A percentile compares a stretch with the other conserved stretches of the same genome.
These are phyloP conservation scores for Phaseolus lunatus DNA, from an alignment of 306 rosid species.

Conservation along the genomic window DNA sequence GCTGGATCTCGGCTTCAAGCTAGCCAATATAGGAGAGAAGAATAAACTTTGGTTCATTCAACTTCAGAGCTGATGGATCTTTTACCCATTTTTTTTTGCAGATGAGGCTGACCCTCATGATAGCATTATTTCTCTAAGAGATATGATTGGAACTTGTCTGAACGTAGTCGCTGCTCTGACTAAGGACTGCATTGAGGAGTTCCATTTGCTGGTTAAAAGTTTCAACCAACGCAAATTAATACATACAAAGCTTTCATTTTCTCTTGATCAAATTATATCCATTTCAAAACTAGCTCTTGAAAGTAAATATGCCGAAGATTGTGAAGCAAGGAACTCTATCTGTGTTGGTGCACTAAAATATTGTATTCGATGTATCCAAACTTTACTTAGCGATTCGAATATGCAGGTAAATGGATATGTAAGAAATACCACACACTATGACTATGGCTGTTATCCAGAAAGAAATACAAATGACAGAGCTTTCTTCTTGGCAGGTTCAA, in stretches of 20 bases:
- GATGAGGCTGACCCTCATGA: slow-evolving; percentile 67
- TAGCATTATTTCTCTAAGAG: slow-evolving; percentile 49
- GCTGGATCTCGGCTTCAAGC: slow-evolving; percentile 29
- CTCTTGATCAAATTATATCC: slow-evolving; percentile 75
- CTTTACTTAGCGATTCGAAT: slow-evolving; percentile 70
- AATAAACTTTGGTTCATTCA: slow-evolving; percentile 40
- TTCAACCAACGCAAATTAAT: slow-evolving; percentile 53
- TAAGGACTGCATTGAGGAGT: slow-evolving; percentile 71
- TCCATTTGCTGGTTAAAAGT: slow-evolving; percentile 63
- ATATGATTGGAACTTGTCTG: slow-evolving; percentile 72
- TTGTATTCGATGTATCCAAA: slow-evolving; percentile 71
- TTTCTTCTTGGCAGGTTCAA: slow-evolving; percentile 69
- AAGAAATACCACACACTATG: slow-evolving; percentile 23
- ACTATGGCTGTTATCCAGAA: slow-evolving; percentile 36
- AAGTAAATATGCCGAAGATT: slow-evolving; percentile 52
- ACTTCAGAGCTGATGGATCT: slow-evolving; percentile 34
- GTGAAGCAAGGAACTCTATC: slow-evolving; percentile 49
- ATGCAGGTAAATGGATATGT: slow-evolving; percentile 63
- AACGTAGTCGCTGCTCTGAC: slow-evolving; percentile 63
- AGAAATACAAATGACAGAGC: slow-evolving; percentile 44
- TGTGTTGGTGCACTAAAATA: slow-evolving; percentile 54
- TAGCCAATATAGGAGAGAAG: slow-evolving; percentile 16
- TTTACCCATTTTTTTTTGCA: slow-evolving; percentile 51
- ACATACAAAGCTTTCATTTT: slow-evolving; percentile 84
- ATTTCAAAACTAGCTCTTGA: slow-evolving; percentile 70